Percentiles rank a stretch among this genome's conserved stretches.
phyloP scores from a whole-genome alignment of 1,139 yeast genomes.

The Nakaseomyces uthaithaninus region DNA sequence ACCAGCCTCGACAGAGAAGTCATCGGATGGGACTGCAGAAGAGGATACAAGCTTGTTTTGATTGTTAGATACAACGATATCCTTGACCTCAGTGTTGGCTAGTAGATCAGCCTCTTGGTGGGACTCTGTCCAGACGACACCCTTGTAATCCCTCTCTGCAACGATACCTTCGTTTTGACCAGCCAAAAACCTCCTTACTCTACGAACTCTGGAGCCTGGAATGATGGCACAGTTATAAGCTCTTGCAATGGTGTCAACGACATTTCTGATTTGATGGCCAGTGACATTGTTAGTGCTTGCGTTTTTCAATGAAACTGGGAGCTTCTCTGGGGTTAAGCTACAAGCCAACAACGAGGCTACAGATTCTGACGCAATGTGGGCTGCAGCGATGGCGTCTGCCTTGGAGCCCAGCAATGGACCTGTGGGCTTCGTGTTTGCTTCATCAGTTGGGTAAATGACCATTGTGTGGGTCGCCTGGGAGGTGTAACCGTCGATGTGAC shows the following conservation, averaged over 20 bases:
- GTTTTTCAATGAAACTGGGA: constrained; percentile 37
- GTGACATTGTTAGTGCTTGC: constrained; percentile 38
- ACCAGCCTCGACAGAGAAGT: constrained; percentile 64
- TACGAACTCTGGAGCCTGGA: constrained; percentile 87
- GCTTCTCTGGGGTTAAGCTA: constrained; percentile 64
- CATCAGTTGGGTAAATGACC: constrained; percentile 63
- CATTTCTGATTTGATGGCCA: constrained; percentile 58
- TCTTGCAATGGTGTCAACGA: constrained; percentile 76
- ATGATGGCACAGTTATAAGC: constrained; percentile 75
- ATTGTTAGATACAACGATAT: constrained; percentile 36
- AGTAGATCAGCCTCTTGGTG: constrained; percentile 63
- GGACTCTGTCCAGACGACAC: constrained; percentile 83
- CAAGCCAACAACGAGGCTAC: constrained; percentile 67
- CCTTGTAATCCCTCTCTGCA: constrained; percentile 86
- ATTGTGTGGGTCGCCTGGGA: constrained; percentile 79
- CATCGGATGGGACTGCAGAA: constrained; percentile 64
- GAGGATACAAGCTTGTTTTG: not conserved
- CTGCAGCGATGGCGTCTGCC: constrained; percentile 86
- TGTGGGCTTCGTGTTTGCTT: constrained; percentile 39
- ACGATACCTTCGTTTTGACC: constrained; percentile 92
- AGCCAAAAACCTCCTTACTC: constrained; percentile 85
- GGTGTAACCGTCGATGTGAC: constrained; percentile 92
- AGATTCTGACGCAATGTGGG: constrained; percentile 82
- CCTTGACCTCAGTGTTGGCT: constrained; percentile 36
- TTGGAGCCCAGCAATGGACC: constrained; percentile 77